phyloP scores from a whole-genome alignment of 148 eudicot species.

The Fallopia convolvulus region DNA sequence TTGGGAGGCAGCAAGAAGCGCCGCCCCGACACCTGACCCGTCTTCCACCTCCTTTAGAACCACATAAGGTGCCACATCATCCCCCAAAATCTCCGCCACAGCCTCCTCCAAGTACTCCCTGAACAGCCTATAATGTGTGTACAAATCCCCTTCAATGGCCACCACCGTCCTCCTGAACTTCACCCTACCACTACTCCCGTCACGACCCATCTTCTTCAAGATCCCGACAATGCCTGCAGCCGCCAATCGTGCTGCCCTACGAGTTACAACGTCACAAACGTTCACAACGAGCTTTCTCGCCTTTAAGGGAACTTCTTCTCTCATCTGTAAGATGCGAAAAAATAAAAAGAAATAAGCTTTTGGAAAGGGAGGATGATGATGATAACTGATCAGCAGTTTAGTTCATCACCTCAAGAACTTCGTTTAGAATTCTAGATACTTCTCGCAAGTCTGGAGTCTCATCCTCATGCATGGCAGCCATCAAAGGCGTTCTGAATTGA shows the following conservation, averaged over 20 bases:
- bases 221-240: slow-evolving; percentile 93
- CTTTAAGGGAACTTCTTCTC: slow-evolving; percentile 45
- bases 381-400: neutral
- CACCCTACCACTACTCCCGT: slow-evolving; percentile 53
- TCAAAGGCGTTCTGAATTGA: slow-evolving; percentile 48
- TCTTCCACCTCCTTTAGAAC: slow-evolving; percentile 65
- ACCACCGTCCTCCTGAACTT: slow-evolving; percentile 68
- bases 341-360: neutral
- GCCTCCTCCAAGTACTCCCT: slow-evolving; percentile 79
- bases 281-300: slow-evolving; percentile 73
- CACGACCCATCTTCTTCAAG: slow-evolving; percentile 90
- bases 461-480: slow-evolving; percentile 77
- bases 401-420: slow-evolving; percentile 45
- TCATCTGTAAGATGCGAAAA: slow-evolving; percentile 28
- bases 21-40: slow-evolving; percentile 88
- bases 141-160: slow-evolving; percentile 73
- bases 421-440: slow-evolving; percentile 64
- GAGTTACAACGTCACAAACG: slow-evolving; percentile 68
- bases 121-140: slow-evolving; percentile 51
- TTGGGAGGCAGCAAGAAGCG: slow-evolving; percentile 70
- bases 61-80: slow-evolving; percentile 54
- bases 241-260: slow-evolving; percentile 76
- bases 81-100: slow-evolving; percentile 68
- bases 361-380: neutral
- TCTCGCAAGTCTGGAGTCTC: slow-evolving; percentile 60